Conservation (phyloP, 768 basidiomycete genomes). For the Termitomyces sp. region DNA sequence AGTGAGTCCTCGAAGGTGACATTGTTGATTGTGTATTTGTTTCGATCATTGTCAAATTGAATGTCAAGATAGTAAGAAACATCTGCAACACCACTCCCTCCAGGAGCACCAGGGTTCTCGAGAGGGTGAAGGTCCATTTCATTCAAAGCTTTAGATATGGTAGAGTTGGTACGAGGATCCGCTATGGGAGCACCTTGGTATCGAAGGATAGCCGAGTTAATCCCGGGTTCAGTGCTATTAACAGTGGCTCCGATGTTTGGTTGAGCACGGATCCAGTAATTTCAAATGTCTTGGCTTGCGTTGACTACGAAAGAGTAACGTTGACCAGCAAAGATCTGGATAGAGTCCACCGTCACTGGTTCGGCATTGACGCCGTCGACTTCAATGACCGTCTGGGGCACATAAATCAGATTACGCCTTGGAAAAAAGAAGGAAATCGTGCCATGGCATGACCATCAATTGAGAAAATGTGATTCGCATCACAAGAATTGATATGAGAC, state of each 20-base stretch:
- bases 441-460: slow-evolving; percentile 44
- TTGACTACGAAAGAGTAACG: neutral
- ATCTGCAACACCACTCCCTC: neutral
- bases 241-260: neutral
- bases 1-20: neutral
- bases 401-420: too few species aligned
- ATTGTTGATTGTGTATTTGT: neutral
- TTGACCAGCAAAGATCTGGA: neutral
- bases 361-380: neutral
- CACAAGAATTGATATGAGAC: slow-evolving; percentile 30
- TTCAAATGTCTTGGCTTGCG: neutral
- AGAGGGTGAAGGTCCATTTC: neutral
- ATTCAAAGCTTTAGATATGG: neutral
- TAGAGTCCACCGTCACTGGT: neutral
- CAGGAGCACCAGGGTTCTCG: neutral
- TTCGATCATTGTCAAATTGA: neutral
- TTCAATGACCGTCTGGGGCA: neutral
- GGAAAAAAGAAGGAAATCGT: neutral
- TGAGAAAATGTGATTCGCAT: slow-evolving; percentile 34
- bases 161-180: neutral
- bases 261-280: neutral
- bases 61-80: neutral
- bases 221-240: neutral
- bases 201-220: slow-evolving; percentile 1
- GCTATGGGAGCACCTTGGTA: neutral